These are phyloP conservation scores for Cladosporium phlei DNA, from an alignment of 2,329 filamentous ascomycete genomes.

Conservation along the genomic window DNA sequence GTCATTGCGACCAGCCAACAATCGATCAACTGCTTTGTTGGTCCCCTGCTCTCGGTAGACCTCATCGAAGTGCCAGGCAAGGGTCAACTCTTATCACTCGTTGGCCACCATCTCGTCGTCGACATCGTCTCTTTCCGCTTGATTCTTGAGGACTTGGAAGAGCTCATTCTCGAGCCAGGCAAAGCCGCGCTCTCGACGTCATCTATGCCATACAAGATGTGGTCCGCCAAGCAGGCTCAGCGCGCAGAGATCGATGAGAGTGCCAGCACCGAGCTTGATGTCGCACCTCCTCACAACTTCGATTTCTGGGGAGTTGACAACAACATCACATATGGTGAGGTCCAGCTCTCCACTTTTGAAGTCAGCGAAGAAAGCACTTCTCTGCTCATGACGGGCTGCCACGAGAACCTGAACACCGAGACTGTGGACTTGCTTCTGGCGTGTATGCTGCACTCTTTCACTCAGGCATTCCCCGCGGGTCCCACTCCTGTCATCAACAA, in stretches of 20 bases:
- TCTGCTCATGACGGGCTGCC: slow-evolving; percentile 19
- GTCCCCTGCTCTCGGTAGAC: slow-evolving; percentile 40
- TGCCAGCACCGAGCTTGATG: background rate
- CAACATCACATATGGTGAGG: slow-evolving; percentile 13
- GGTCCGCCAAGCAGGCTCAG: slow-evolving; percentile 20
- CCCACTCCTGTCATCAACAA: slow-evolving; percentile 41
- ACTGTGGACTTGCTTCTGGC: slow-evolving; percentile 35
- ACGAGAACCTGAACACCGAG: slow-evolving; percentile 33
- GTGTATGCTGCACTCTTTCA: slow-evolving; percentile 40
- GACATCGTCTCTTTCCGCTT: slow-evolving; percentile 39
- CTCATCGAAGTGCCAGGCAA: slow-evolving; percentile 30
- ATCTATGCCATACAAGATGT: slow-evolving; percentile 26
- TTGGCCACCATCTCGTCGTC: slow-evolving; percentile 34
- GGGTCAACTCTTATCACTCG: slow-evolving; percentile 35
- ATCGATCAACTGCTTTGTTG: slow-evolving; percentile 27
- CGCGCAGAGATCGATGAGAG: background rate
- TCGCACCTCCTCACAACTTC: slow-evolving; percentile 26
- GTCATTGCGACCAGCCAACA: slow-evolving; percentile 19
- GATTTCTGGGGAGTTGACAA: slow-evolving; percentile 38
- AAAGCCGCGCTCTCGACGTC: slow-evolving; percentile 28
- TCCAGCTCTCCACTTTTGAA: slow-evolving; percentile 5
- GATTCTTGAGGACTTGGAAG: slow-evolving; percentile 36
- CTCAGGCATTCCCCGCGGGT: slow-evolving; percentile 39
- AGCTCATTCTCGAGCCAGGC: slow-evolving; percentile 28
- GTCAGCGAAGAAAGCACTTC: slow-evolving; percentile 23